Conservation (phyloP, 2,329 filamentous ascomycete genomes). For the Neopestalotiopsis sp. region DNA sequence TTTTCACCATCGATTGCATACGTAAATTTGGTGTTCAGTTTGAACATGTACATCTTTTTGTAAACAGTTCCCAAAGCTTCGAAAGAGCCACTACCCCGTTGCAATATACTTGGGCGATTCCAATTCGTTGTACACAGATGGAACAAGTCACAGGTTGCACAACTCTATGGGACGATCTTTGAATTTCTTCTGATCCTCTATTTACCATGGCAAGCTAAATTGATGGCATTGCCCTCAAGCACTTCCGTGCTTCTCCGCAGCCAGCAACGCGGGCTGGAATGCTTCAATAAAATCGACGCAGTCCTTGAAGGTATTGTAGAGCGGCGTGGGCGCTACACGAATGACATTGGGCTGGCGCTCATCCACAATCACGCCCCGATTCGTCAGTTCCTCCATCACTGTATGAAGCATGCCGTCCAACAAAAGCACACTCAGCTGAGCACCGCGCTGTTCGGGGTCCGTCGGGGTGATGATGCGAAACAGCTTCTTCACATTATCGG, state of each 20-base stretch:
- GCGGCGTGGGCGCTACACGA: constrained; percentile 73
- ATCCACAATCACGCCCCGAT: constrained; percentile 71
- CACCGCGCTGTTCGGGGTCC: constrained; percentile 68
- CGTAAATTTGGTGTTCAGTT: no score
- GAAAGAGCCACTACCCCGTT: no score
- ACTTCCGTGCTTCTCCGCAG: constrained; percentile 24
- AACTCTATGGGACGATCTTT: no score
- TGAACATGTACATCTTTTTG: no score
- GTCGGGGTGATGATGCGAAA: constrained; percentile 71
- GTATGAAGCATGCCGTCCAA: constrained; percentile 64
- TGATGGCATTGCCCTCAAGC: background rate
- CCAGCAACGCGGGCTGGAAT: constrained; percentile 38
- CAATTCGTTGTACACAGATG: no score
- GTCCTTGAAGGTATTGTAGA: constrained; percentile 77
- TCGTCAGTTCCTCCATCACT: constrained; percentile 67
- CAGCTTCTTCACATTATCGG: constrained; percentile 37
- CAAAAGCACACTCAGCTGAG: constrained; percentile 73
- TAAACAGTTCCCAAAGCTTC: no score
- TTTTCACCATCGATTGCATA: no score
- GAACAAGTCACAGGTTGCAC: no score
- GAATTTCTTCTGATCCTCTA: background rate
- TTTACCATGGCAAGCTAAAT: background rate
- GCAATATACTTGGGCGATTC: no score
- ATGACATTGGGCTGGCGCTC: constrained; percentile 79
- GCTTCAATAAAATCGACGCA: constrained; percentile 61